phyloP scores from a whole-genome alignment of 768 basidiomycete species.

The Auricularia sp. region DNA sequence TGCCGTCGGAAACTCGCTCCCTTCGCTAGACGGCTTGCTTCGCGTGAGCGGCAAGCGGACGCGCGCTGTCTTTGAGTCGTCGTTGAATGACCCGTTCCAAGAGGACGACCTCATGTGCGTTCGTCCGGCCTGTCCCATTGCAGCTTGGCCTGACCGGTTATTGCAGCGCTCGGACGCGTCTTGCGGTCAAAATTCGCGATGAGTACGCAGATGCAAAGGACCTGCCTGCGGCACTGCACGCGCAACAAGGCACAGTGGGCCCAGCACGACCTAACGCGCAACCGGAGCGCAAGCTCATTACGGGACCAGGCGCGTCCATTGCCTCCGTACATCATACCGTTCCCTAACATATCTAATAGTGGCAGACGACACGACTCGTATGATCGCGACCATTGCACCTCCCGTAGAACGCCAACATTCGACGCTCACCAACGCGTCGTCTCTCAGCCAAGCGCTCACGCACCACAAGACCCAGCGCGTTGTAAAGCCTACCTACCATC shows the following conservation, averaged over 20 bases:
- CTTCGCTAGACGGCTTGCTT: slow-evolving; percentile 57
- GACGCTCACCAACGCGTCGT: slow-evolving; percentile 51
- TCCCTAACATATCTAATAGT: neutral
- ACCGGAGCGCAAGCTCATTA: slow-evolving; percentile 47
- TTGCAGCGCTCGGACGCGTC: slow-evolving; percentile 52
- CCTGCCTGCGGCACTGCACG: slow-evolving; percentile 67
- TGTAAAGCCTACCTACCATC: slow-evolving; percentile 91
- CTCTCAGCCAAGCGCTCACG: slow-evolving; percentile 80
- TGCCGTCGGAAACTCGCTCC: slow-evolving; percentile 26
- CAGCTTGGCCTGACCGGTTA: neutral
- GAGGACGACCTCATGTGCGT: slow-evolving; percentile 67
- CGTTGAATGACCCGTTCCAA: slow-evolving; percentile 43
- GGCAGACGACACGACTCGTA: slow-evolving; percentile 25
- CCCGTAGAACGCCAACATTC: slow-evolving; percentile 40
- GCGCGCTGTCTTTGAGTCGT: slow-evolving; percentile 56
- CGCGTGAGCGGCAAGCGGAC: slow-evolving; percentile 61
- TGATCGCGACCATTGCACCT: slow-evolving; percentile 59
- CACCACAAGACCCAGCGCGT: slow-evolving; percentile 90
- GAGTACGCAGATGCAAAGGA: slow-evolving; percentile 84
- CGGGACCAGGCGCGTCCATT: slow-evolving; percentile 49
- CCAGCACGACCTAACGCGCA: slow-evolving; percentile 61
- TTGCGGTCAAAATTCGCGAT: slow-evolving; percentile 78
- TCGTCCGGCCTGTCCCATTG: neutral
- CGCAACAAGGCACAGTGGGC: slow-evolving; percentile 73
- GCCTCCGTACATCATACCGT: neutral